phyloP scores from a whole-genome alignment of 208 protist genomes.

The Wallacemonas collosoma region DNA sequence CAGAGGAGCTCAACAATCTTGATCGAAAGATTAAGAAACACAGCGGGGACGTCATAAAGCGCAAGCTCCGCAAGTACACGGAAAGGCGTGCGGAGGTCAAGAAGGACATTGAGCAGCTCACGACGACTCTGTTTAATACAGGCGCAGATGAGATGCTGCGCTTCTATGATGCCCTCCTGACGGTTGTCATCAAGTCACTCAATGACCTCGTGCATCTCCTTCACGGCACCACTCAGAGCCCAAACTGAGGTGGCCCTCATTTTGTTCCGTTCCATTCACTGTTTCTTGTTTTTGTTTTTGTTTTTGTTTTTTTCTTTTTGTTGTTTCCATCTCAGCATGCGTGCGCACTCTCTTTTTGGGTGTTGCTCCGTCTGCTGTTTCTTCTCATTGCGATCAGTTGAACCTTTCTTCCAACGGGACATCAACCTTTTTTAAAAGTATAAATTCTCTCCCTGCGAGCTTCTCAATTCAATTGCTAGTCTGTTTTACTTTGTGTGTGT shows the following conservation, averaged over 20 bases:
- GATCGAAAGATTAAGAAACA: conserved; percentile 13
- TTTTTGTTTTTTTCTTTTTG: conserved; percentile 16
- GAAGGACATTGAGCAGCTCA: conserved; percentile 3
- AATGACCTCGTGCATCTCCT: conserved; percentile 8
- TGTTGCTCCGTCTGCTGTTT: too few relatives aligned
- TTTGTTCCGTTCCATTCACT: neutral
- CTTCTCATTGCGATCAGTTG: too few relatives aligned
- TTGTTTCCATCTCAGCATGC: neutral
- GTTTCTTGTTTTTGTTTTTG: conserved; percentile 1
- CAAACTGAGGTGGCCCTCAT: neutral
- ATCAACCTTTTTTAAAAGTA: too few relatives aligned
- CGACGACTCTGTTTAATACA: neutral
- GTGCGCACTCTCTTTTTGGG: neutral
- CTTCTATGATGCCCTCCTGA: conserved; percentile 20
- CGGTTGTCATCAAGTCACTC: neutral
- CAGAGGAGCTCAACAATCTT: neutral
- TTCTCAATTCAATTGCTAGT: neutral
- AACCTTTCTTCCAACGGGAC: too few relatives aligned
- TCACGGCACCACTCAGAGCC: neutral
- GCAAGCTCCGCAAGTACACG: conserved; percentile 16
- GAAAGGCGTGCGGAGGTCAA: neutral
- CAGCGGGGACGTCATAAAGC: conserved; percentile 4
- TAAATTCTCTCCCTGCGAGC: too few relatives aligned
- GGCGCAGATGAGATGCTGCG: conserved; percentile 15
- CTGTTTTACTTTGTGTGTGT: conserved; percentile 16